phyloP scores from a whole-genome alignment of 768 basidiomycete species.

The Amanita brunnescens region DNA sequence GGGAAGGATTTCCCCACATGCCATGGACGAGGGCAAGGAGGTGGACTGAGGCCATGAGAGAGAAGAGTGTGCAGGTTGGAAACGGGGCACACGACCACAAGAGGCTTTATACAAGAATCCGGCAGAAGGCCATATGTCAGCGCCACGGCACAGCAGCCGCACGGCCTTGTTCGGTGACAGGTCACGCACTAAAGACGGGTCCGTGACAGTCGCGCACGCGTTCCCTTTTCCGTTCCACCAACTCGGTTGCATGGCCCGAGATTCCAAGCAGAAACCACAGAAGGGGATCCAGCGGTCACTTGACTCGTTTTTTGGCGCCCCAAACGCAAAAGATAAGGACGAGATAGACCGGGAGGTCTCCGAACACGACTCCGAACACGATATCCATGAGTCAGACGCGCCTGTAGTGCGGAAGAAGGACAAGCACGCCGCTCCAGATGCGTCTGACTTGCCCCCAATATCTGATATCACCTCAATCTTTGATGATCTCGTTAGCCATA shows the following conservation, averaged over 20 bases:
- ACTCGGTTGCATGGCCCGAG: slow-evolving; percentile 38
- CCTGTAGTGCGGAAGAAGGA: slow-evolving; percentile 20
- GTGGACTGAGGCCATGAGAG: slow-evolving; percentile 19
- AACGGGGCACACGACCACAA: background rate
- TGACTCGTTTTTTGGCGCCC: slow-evolving; percentile 42
- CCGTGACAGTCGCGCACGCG: background rate
- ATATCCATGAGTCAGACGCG: slow-evolving; percentile 26
- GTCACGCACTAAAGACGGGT: background rate
- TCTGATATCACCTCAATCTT: slow-evolving; percentile 66
- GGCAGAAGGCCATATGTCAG: background rate
- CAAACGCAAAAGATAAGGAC: slow-evolving; percentile 17
- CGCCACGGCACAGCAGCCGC: background rate
- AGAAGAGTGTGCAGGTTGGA: no score
- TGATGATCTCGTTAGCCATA: slow-evolving; percentile 57
- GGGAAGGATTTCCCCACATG: slow-evolving; percentile 75
- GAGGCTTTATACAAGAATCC: background rate
- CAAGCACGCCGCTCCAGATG: slow-evolving; percentile 34
- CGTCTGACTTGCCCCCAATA: slow-evolving; percentile 71
- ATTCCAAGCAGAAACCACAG: slow-evolving; percentile 27
- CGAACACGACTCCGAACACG: slow-evolving; percentile 20
- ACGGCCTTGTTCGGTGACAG: slow-evolving; percentile 1
- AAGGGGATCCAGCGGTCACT: slow-evolving; percentile 45
- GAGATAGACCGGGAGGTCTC: slow-evolving; percentile 14
- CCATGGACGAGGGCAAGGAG: slow-evolving; percentile 51
- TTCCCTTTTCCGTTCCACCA: background rate